Base-by-base conservation (phyloP, 1,284 basidiomycete genomes). In the Fistulina hepatica region DNA sequence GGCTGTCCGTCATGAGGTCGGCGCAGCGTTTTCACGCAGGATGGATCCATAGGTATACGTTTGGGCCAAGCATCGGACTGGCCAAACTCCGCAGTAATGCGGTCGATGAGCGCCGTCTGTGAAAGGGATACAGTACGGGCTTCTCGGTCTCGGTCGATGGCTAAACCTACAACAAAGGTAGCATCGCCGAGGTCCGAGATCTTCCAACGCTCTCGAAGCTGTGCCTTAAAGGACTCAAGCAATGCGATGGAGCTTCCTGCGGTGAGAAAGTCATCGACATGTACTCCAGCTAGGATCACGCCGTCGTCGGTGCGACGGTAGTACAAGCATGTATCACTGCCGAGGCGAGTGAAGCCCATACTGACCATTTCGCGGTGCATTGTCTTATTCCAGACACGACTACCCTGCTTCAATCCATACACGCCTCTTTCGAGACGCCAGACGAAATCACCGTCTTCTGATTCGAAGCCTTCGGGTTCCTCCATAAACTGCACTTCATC, bases 41-140 rank as follows among this genome's bases (percentile, higher is more conserved):
- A n/a, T 0, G 53, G 46, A 19, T 60, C 53, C 40, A 63, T 50
- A 5, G 63, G 64, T 2, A 48, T 52, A 0, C 48, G 41, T 3
- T 57, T 35, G 0, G 58, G 54, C 30, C 55, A 36, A 1, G 54
- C 42, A 19, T 60, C 49, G 1, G 32, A 22, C 34, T 63, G 56
- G 13, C 51, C 48, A 40, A 64, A 68, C 6, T 50, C 49, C 5
- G 41, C 13, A 11, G 63, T 40, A 20, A 65, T 44, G 2, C 48
- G 42, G 34, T 49, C 24, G 21, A 51, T 46, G 39, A 58, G 54
- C 5, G 47, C 24, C 23, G 39, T 44, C 33, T 44, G 40, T 5
- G 43, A 48, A 6, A 31, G 48, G 10, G 19, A 39, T 27, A 56
- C 44, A 2, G 39, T 39, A 7, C 37, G 47, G 11, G 26, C 24